A percentile compares a stretch with the other conserved stretches of the same genome.
Conservation (phyloP, 352 stramenopile genomes). For the Globisporangium spiculum region DNA sequence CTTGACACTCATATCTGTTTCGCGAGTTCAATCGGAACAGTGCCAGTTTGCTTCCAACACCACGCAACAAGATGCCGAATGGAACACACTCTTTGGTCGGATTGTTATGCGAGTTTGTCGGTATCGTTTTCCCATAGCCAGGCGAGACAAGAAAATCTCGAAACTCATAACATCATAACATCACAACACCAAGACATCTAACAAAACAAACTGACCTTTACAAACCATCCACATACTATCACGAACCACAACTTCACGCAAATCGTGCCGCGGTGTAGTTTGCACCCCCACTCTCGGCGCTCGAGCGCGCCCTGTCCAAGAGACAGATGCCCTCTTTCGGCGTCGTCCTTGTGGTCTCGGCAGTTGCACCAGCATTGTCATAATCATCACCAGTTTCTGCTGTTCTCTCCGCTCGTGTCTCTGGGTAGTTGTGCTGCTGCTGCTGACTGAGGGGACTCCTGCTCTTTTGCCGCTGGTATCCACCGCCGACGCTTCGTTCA, state of each 20-base stretch:
- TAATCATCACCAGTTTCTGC: background rate
- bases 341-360: background rate
- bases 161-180: too few species aligned
- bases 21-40: too few species aligned
- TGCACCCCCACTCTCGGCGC: background rate
- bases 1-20: too few species aligned
- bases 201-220: background rate
- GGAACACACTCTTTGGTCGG: too few species aligned
- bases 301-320: background rate
- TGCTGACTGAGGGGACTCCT: background rate
- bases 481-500: background rate
- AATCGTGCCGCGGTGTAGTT: background rate
- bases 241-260: background rate
- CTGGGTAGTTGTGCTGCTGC: background rate
- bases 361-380: background rate
- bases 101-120: too few species aligned
- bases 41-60: too few species aligned
- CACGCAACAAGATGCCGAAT: too few species aligned
- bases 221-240: background rate
- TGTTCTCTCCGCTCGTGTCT: background rate
- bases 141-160: too few species aligned
- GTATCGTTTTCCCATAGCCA: too few species aligned
- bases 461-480: background rate
- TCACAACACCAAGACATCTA: background rate
- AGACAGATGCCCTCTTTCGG: slow-evolving; percentile 7